phyloP scores from a whole-genome alignment of 352 stramenopile species.

The Globisporangium carolinianum region DNA sequence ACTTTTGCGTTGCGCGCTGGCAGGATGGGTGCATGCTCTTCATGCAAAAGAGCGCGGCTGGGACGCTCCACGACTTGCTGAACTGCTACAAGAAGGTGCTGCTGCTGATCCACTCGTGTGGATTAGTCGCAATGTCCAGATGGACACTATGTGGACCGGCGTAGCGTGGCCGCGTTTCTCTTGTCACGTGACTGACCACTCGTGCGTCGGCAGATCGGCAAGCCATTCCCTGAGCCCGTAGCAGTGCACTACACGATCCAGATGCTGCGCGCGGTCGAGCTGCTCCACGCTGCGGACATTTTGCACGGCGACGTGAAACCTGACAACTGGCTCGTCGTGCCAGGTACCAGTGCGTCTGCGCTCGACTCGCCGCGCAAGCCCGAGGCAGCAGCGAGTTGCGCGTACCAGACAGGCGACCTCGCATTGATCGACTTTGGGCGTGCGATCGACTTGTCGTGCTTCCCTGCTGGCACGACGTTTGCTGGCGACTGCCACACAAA shows the following conservation, averaged over 20 bases:
- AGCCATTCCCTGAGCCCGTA: slow-evolving; percentile 60
- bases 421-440: slow-evolving; percentile 82
- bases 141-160: too few species aligned
- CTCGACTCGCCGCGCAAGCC: slow-evolving; percentile 2
- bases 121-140: neutral
- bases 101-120: neutral
- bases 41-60: slow-evolving; percentile 60
- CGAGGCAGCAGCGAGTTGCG: slow-evolving; percentile 11
- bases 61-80: slow-evolving; percentile 73
- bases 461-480: slow-evolving; percentile 51
- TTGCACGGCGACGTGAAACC: slow-evolving; percentile 85
- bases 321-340: slow-evolving; percentile 77
- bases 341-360: slow-evolving; percentile 15
- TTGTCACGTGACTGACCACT: neutral
- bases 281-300: slow-evolving; percentile 52
- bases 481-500: slow-evolving; percentile 74
- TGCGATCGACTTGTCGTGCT: slow-evolving; percentile 67
- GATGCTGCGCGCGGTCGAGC: slow-evolving; percentile 69
- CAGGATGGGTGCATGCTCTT: slow-evolving; percentile 74
- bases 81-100: slow-evolving; percentile 74
- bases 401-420: slow-evolving; percentile 35
- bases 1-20: neutral
- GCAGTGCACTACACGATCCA: slow-evolving; percentile 71
- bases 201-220: slow-evolving; percentile 23
- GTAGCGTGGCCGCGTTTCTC: too few species aligned